Evolutionary conservation across 1,139 yeast species (phyloP), one percentile per base, ranked within the genome.

Genomic region (Yamadazyma spencermartinsiae): DNA sequence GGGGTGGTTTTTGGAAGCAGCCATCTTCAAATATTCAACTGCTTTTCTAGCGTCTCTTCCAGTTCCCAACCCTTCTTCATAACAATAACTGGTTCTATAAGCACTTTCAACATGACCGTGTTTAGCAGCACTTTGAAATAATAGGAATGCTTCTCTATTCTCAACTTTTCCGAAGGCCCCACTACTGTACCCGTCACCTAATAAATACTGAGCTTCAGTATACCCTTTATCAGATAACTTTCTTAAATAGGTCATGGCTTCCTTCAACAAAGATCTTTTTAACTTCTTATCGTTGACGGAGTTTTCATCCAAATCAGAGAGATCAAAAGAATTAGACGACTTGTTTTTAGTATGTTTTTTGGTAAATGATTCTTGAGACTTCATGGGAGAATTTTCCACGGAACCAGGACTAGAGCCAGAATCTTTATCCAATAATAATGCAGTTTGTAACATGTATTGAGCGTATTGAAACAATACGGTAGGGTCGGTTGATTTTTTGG

Each of bases 21-120:
- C 96, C 60, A 83, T 83, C 55, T 86, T 84, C 45, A 88, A 67
- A 59, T 83, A 89, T 49, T 87, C 95, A 10, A 88, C 67, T 1
- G 95, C 92, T 53, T 88, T 83, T 41, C 95, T 75, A 1, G 95
- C 81, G 60, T 92, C 97, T 52, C 95, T 77, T 13, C 89, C 82
- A 5, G 94, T 86, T 4, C 98, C 98, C 63, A 90, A 70, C 5
- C 98, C 98, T 63, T 88, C 95, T 61, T 90, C 96, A 51, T 82
- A 86, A 60, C 97, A 90, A 44, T 86, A 77, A 0, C 97, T 88
- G 0, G 96, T 86, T 52, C 98, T 77, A 61, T 86, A 92, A 0
- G 96, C 90, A 38, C 94, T 80, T 59, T 92, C 98, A 9, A 85
- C 74, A 56, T 92, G 98, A 16, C 92, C 95, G 50, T 86, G 92